A percentile compares a stretch with the other conserved stretches of the same genome.
Evolutionary conservation across 1,139 yeast species (phyloP).

Genomic region (Taphrina betulina): DNA sequence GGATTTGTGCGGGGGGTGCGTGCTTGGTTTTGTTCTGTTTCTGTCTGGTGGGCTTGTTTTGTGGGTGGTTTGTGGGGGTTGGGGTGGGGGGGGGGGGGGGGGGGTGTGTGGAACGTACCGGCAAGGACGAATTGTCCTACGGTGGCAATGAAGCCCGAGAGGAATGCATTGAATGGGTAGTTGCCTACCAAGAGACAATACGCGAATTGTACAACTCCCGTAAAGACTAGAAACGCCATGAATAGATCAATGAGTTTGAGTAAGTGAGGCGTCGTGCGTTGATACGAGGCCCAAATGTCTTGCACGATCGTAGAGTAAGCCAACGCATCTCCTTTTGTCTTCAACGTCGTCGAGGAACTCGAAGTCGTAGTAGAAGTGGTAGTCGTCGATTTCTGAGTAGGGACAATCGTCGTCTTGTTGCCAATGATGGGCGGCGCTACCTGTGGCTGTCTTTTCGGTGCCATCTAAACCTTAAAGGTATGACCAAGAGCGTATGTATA

Average conservation of each 20-base stretch:
- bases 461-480: too few species aligned
- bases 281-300: constrained; percentile 26
- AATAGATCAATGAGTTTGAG: constrained; percentile 70
- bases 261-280: constrained; percentile 35
- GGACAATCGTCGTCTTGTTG: too few species aligned
- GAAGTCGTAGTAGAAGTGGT: neutral
- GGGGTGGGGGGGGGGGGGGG: too few species aligned
- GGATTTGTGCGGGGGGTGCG: too few species aligned
- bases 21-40: too few species aligned
- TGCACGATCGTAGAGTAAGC: constrained; percentile 17
- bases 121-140: constrained; percentile 95
- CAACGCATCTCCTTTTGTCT: constrained; percentile 3
- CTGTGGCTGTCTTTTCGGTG: too few species aligned
- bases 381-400: neutral
- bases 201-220: constrained; percentile 75
- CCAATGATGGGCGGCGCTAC: neutral
- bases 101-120: constrained; percentile 39
- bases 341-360: neutral
- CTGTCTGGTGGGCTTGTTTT: too few species aligned
- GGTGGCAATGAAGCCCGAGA: constrained; percentile 87
- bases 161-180: constrained; percentile 92
- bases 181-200: constrained; percentile 78
- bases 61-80: too few species aligned
- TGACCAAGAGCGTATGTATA: too few species aligned
- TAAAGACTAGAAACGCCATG: constrained; percentile 65